phyloP scores from a whole-genome alignment of 768 basidiomycete species.

The button mushroom (Agaricus bisporus) region DNA sequence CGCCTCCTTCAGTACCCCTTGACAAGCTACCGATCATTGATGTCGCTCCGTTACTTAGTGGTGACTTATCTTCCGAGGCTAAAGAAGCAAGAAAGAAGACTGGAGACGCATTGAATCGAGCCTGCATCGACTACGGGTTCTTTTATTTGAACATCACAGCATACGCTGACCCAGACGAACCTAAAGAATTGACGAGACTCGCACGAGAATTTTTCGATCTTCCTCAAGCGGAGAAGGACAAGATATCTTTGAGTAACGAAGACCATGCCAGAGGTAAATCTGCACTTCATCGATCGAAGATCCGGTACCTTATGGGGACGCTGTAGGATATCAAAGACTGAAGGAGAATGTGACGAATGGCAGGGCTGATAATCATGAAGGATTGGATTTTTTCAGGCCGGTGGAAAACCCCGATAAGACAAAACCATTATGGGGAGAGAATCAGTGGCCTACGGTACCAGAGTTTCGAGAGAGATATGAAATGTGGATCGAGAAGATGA shows the following conservation, averaged over 20 bases:
- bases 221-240: constrained; percentile 75
- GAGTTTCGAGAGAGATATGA: constrained; percentile 62
- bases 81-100: constrained; percentile 35
- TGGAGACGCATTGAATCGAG: constrained; percentile 58
- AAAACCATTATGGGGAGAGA: constrained; percentile 74
- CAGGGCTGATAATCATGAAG: constrained; percentile 82
- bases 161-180: constrained; percentile 50
- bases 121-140: constrained; percentile 79
- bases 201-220: constrained; percentile 69
- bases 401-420: constrained; percentile 64
- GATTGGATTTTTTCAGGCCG: constrained; percentile 75
- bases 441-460: constrained; percentile 72
- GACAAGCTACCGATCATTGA: constrained; percentile 61
- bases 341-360: constrained; percentile 86
- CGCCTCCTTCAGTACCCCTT: background rate
- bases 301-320: background rate
- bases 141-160: constrained; percentile 77
- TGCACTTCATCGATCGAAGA: background rate
- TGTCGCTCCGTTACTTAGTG: constrained; percentile 57
- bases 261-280: constrained; percentile 71
- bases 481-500: constrained; percentile 83
- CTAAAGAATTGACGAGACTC: constrained; percentile 57
- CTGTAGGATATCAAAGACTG: constrained; percentile 69
- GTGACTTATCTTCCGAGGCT: constrained; percentile 20
- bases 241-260: constrained; percentile 56